Conservation (phyloP, 2,329 filamentous ascomycete genomes). For the Elsinoe arachidis region DNA sequence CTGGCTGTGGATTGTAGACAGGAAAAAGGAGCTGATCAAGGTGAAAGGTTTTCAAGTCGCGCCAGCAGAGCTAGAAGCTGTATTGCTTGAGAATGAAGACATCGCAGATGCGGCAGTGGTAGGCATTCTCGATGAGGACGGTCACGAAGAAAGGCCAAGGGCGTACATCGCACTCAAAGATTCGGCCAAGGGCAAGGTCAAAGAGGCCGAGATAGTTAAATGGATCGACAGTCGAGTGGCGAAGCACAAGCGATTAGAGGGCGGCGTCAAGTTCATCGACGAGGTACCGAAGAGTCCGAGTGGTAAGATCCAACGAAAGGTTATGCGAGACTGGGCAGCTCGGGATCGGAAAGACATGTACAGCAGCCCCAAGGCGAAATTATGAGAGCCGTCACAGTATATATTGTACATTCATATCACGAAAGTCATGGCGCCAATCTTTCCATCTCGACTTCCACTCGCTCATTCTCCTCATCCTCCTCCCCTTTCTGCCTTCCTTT, state of each 20-base stretch:
- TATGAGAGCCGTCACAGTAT: constrained; percentile 2
- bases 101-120: constrained; percentile 22
- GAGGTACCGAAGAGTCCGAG: constrained; percentile 49
- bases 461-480: background rate
- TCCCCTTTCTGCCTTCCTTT: background rate
- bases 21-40: constrained; percentile 28
- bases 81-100: constrained; percentile 20
- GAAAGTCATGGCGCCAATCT: background rate
- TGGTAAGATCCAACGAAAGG: constrained; percentile 51
- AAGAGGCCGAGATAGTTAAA: constrained; percentile 28
- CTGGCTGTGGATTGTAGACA: constrained; percentile 30
- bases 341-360: constrained; percentile 30
- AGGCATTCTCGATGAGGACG: constrained; percentile 18
- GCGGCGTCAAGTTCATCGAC: constrained; percentile 46
- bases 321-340: constrained; percentile 50
- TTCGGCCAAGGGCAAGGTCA: constrained; percentile 23
- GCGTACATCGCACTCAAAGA: constrained; percentile 29
- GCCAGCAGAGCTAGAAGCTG: constrained; percentile 22
- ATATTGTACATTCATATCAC: constrained; percentile 1
- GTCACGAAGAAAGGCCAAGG: constrained; percentile 27
- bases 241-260: constrained; percentile 33
- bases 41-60: constrained; percentile 27
- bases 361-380: constrained; percentile 26
- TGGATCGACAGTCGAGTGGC: constrained; percentile 32
- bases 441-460: background rate